phyloP scores from a whole-genome alignment of 192 early-diverging fungal species.

The Mortierella antarctica region DNA sequence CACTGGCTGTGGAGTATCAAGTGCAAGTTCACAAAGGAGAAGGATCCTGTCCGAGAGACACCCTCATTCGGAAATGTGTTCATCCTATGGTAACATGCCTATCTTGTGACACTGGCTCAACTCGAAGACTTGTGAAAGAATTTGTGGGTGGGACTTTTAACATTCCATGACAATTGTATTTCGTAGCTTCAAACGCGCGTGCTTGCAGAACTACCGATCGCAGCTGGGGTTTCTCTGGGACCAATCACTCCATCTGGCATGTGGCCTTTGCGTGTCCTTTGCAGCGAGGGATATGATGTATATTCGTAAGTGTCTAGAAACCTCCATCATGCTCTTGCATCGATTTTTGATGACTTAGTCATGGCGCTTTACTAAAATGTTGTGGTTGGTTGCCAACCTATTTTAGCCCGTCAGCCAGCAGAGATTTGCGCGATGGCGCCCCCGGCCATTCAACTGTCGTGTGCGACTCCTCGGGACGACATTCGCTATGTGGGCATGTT shows the following conservation, averaged over 20 bases:
- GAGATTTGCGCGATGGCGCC: conserved; percentile 60
- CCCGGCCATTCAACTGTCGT: conserved; percentile 27
- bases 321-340: no score
- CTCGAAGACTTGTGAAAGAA: not conserved
- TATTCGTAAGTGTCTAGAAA: conserved; percentile 47
- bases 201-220: conserved; percentile 63
- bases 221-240: conserved; percentile 57
- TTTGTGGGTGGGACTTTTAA: not conserved
- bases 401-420: conserved; percentile 37
- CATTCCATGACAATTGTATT: conserved; percentile 12
- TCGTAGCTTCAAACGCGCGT: conserved; percentile 55
- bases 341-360: no score
- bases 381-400: not conserved
- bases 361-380: not conserved
- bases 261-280: conserved; percentile 63
- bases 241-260: conserved; percentile 62
- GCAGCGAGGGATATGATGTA: conserved; percentile 59
- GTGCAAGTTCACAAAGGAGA: conserved; percentile 32
- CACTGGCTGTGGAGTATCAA: conserved; percentile 47
- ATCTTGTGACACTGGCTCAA: not conserved
- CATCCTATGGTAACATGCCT: conserved; percentile 26
- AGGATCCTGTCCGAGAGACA: conserved; percentile 57
- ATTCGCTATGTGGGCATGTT: conserved; percentile 63
- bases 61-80: conserved; percentile 51
- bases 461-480: conserved; percentile 30